phyloP scores from a whole-genome alignment of 495 filamentous ascomycete species.

The Penicillium alfredii region DNA sequence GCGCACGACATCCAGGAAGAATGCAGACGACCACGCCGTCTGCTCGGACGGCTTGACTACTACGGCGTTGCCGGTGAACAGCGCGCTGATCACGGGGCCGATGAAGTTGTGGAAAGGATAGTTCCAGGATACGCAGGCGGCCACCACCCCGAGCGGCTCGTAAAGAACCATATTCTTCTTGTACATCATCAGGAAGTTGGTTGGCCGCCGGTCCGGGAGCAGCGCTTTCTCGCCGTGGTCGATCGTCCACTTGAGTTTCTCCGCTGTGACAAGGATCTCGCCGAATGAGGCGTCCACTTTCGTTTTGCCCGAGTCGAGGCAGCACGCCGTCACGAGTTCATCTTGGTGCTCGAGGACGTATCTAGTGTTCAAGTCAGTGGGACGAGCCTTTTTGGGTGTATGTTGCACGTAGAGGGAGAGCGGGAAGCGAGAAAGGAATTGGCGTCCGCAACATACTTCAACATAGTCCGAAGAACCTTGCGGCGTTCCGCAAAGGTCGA shows the following conservation, averaged over 20 bases:
- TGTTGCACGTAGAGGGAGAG: too few species aligned
- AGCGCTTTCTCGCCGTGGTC: conserved; percentile 83
- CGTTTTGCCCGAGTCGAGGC: conserved; percentile 95
- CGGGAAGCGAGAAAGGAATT: neutral
- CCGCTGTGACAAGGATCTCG: conserved; percentile 86
- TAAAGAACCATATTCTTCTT: conserved; percentile 89
- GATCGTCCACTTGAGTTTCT: conserved; percentile 94
- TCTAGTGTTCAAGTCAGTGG: conserved; percentile 29
- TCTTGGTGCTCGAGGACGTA: conserved; percentile 86
- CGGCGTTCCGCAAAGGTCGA: conserved; percentile 74
- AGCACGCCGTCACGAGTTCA: conserved; percentile 75
- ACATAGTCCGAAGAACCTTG: conserved; percentile 72
- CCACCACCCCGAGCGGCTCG: conserved; percentile 89
- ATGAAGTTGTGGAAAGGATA: conserved; percentile 94
- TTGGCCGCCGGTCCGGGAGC: conserved; percentile 61
- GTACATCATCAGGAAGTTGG: conserved; percentile 89
- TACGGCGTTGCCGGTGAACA: conserved; percentile 91
- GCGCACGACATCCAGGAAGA: conserved; percentile 71
- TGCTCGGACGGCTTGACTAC: conserved; percentile 90
- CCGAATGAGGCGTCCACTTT: conserved; percentile 88
- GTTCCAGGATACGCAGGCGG: conserved; percentile 95
- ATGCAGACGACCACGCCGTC: conserved; percentile 81
- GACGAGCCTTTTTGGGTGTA: neutral
- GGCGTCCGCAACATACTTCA: conserved; percentile 54
- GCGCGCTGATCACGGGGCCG: conserved; percentile 78